A percentile compares a stretch with the other conserved stretches of the same genome.
Evolutionary conservation across 2,329 filamentous ascomycete genomes (phyloP).

Genomic region (Fusarium circinatum): DNA sequence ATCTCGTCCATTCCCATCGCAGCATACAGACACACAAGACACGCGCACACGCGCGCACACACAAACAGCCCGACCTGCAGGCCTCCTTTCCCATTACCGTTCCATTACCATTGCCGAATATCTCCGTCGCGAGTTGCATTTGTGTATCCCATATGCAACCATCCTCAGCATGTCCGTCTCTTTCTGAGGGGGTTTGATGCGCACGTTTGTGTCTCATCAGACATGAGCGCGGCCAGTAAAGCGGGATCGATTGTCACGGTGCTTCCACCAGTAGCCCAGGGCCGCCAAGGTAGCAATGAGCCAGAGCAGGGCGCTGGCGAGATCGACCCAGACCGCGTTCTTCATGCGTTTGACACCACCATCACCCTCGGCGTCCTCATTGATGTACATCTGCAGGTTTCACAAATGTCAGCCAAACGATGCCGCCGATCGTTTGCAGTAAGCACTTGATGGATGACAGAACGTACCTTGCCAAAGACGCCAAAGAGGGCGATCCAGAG

Average conservation of each 20-base stretch:
- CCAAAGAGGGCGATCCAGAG: slow-evolving; percentile 87
- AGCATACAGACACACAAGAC: background rate
- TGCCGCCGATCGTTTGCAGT: slow-evolving; percentile 3
- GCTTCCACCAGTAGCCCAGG: slow-evolving; percentile 67
- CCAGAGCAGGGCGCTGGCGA: slow-evolving; percentile 82
- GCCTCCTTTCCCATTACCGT: background rate
- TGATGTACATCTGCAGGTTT: slow-evolving; percentile 71
- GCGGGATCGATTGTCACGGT: slow-evolving; percentile 61
- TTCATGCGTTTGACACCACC: slow-evolving; percentile 79
- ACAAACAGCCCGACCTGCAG: slow-evolving; percentile 30
- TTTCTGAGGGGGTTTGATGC: background rate
- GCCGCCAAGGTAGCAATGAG: slow-evolving; percentile 68
- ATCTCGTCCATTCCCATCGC: background rate
- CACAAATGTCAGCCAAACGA: slow-evolving; percentile 24
- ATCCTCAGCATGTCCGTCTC: background rate
- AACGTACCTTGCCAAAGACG: slow-evolving; percentile 74
- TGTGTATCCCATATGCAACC: background rate
- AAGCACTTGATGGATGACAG: background rate
- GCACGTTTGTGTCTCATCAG: slow-evolving; percentile 42
- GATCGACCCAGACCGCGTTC: slow-evolving; percentile 84
- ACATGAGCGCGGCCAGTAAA: slow-evolving; percentile 70
- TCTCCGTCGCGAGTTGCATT: slow-evolving; percentile 3
- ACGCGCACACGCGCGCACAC: background rate
- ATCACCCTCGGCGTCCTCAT: slow-evolving; percentile 72
- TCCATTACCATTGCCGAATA: background rate